Conservation (phyloP, 345 rosid genomes). For the Populus euphratica region DNA sequence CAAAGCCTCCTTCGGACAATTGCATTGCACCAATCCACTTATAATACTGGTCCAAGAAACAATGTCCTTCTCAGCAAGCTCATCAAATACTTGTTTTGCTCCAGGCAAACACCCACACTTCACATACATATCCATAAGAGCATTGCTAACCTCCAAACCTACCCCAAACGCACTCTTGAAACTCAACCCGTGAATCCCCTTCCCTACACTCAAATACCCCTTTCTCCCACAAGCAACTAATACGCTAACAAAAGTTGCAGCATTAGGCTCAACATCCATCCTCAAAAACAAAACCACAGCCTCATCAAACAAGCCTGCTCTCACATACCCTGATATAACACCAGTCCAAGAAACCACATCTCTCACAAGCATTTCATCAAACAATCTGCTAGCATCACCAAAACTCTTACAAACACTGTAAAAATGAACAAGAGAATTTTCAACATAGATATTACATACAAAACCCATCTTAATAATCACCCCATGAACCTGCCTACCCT, state of each 20-base stretch:
- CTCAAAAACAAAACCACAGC: constrained; percentile 35
- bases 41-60: constrained; percentile 47
- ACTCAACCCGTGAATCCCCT: constrained; percentile 37
- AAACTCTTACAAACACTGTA: constrained; percentile 31
- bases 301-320: constrained; percentile 33
- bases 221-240: constrained; percentile 41
- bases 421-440: constrained; percentile 35
- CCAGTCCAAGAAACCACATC: constrained; percentile 49
- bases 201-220: constrained; percentile 32
- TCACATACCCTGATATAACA: constrained; percentile 35
- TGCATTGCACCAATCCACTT: constrained; percentile 43
- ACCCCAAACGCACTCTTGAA: constrained; percentile 18
- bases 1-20: constrained; percentile 32
- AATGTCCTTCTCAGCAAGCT: constrained; percentile 35
- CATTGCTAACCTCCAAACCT: constrained; percentile 35
- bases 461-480: constrained; percentile 29
- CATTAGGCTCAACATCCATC: constrained; percentile 37
- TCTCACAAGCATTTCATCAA: constrained; percentile 46
- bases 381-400: constrained; percentile 28
- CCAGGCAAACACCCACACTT: constrained; percentile 39
- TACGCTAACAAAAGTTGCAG: constrained; percentile 34
- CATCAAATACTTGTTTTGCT: constrained; percentile 36
- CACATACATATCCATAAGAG: constrained; percentile 50
- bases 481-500: constrained; percentile 33
- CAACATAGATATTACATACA: constrained; percentile 28